A percentile compares a stretch with the other conserved stretches of the same genome.
Conservation (phyloP, 75 land plant genomes). For the Selaginella tamariscina region DNA sequence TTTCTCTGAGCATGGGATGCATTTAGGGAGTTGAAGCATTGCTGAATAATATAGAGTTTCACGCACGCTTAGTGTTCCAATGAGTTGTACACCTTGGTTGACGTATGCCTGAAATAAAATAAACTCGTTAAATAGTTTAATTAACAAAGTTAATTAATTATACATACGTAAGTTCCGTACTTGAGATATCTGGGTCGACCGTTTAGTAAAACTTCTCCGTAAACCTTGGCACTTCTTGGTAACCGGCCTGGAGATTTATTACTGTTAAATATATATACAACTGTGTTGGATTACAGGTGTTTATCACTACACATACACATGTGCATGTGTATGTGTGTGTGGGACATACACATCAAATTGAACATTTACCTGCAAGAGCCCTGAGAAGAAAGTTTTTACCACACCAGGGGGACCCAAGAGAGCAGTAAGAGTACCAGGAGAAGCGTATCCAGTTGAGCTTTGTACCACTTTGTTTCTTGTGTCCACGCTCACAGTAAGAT, state of each 20-base stretch:
- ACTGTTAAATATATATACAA: too few relatives aligned
- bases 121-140: neutral
- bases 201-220: conserved; percentile 67
- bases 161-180: conserved; percentile 64
- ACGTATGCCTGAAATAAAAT: conserved; percentile 47
- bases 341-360: too few relatives aligned
- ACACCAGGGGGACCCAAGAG: conserved; percentile 78
- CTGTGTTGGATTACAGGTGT: too few relatives aligned
- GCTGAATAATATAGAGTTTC: conserved; percentile 65
- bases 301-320: too few relatives aligned
- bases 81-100: conserved; percentile 44
- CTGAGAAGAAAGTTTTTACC: conserved; percentile 61
- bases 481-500: conserved; percentile 51
- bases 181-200: conserved; percentile 42
- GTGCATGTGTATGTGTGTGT: too few relatives aligned
- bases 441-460: conserved; percentile 69
- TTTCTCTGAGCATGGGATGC: conserved; percentile 34
- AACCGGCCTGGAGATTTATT: conserved; percentile 37
- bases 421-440: conserved; percentile 70
- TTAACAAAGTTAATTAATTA: neutral
- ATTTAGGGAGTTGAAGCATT: conserved; percentile 60
- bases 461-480: conserved; percentile 58
- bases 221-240: conserved; percentile 48
- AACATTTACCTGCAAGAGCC: conserved; percentile 62
- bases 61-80: conserved; percentile 66